Evolutionary conservation across 768 basidiomycete genomes (phyloP), one percentile per base, ranked within the genome.

Genomic region (Roridomyces roridus): DNA sequence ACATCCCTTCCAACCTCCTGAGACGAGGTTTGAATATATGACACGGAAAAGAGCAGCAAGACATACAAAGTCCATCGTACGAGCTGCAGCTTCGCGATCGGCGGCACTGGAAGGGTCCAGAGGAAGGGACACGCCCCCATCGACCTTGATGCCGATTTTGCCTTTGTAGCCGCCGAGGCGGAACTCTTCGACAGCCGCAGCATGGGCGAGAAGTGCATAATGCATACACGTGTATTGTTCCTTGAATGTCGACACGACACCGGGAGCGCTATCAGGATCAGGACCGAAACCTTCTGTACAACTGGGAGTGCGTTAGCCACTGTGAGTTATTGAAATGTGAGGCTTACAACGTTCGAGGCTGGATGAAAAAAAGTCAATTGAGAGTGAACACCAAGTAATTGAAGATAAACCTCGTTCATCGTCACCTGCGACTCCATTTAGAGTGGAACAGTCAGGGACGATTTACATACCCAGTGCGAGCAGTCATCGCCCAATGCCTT

Each of bases 1-100:
- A 48, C 57, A 15, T 63, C 61, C 46, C 61, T 45, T n/a, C 61
- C 61, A 5, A 63, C 61, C 43, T 63, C 61, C 61, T 63, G 21
- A 9, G 43, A 14, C 46, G 5, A 46, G 35, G 6, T 12, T 17
- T 26, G 17, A 18, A 47, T 20, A 52, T 14, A 23, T 25, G 9
- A 6, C 24, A 31, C 14, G 29, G 29, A 31, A 31, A 7, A 14
- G 29, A n/a, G n/a, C n/a, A n/a, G 43, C 8, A 44, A n/a, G n/a
- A 47, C 53, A 26, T 25, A 63, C 61, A 51, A 63, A 63, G 41
- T 63, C 61, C 61, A 63, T 63, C 44, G 61, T 34, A 11, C 61
- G 56, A 34, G 52, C 61, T 2, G 61, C 61, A n/a, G 61, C 61
- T 4, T 35, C 49, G 20, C 36, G 48, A 36, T 63, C 61, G 8